These are phyloP conservation scores for Myochromella boudieri DNA, from an alignment of 768 basidiomycete species.

Conservation along the genomic window DNA sequence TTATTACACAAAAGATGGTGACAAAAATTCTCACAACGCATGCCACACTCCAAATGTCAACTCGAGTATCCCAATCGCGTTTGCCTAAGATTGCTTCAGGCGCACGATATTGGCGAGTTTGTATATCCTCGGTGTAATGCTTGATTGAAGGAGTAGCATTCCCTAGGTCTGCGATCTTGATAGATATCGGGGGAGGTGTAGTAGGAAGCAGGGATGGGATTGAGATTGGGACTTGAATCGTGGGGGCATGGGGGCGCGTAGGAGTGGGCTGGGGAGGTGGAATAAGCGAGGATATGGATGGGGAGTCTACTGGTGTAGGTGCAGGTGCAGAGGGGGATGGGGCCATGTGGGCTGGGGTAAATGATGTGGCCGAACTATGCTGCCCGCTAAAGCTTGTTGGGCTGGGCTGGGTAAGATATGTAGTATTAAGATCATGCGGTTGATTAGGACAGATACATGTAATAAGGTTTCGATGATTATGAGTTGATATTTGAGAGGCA, in stretches of 20 bases:
- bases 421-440: constrained; percentile 18
- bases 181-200: constrained; percentile 53
- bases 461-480: constrained; percentile 34
- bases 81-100: constrained; percentile 93
- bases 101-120: constrained; percentile 93
- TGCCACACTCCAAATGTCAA: constrained; percentile 90
- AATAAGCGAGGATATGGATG: constrained; percentile 20
- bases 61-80: constrained; percentile 81
- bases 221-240: constrained; percentile 23
- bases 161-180: constrained; percentile 94
- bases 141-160: constrained; percentile 91
- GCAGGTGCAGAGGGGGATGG: constrained; percentile 32
- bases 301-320: constrained; percentile 35
- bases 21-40: constrained; percentile 57
- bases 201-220: constrained; percentile 16
- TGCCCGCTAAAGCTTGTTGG: constrained; percentile 17
- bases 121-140: constrained; percentile 94
- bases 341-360: constrained; percentile 26
- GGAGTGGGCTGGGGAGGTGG: constrained; percentile 16
- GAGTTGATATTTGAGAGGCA: constrained; percentile 39
- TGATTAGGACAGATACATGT: constrained; percentile 27
- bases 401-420: constrained; percentile 7
- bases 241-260: constrained; percentile 8
- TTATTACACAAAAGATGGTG: not conserved
- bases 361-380: constrained; percentile 17